Evolutionary conservation across 352 stramenopile species (phyloP).

Genomic region (Globisporangium parvum): DNA sequence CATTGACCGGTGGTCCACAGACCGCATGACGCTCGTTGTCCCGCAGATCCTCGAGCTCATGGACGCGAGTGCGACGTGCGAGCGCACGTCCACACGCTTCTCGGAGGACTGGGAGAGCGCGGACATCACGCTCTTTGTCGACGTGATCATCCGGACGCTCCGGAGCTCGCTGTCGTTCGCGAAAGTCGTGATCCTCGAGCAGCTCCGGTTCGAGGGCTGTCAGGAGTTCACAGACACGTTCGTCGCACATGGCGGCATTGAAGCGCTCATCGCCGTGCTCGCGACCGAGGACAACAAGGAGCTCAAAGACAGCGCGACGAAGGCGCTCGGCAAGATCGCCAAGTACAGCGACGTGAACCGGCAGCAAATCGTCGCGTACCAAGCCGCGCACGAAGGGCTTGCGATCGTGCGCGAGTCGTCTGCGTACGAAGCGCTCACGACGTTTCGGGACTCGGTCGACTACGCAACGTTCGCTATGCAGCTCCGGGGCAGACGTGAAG

Average conservation of each 20-base stretch:
- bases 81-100: too few relatives aligned
- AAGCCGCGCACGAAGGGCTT: conserved; percentile 1
- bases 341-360: background rate
- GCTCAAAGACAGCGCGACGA: background rate
- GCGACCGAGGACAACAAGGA: background rate
- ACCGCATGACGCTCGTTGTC: too few relatives aligned
- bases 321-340: background rate
- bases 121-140: background rate
- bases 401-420: background rate
- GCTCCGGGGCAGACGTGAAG: conserved; percentile 1
- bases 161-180: background rate
- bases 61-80: background rate
- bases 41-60: background rate
- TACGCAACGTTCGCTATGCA: background rate
- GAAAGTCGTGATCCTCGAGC: background rate
- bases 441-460: background rate
- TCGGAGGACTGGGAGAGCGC: background rate
- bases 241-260: background rate
- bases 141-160: background rate
- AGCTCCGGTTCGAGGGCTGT: background rate
- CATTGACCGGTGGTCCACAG: too few relatives aligned
- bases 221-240: background rate
- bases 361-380: background rate
- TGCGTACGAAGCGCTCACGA: background rate
- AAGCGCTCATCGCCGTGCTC: background rate